Percentiles rank a stretch among this genome's conserved stretches.
Evolutionary conservation across 2,329 filamentous ascomycete species (phyloP).

Genomic region (Macrophomina phaseolina): DNA sequence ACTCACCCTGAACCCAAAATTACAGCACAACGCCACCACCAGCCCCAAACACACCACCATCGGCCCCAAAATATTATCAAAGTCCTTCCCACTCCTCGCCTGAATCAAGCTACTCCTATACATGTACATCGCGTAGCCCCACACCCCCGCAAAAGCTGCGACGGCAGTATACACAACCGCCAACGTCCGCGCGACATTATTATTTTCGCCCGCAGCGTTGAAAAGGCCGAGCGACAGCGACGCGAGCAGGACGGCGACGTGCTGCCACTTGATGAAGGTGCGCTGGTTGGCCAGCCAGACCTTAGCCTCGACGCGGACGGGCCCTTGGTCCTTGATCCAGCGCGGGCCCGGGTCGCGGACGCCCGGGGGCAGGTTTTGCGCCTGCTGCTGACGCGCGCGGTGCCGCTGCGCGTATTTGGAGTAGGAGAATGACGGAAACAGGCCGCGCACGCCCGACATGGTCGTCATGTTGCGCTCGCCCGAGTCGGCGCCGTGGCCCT

Average conservation of each 20-base stretch:
- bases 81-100: conserved; percentile 86
- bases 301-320: conserved; percentile 92
- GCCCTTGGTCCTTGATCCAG: conserved; percentile 94
- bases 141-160: conserved; percentile 80
- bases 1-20: conserved; percentile 77
- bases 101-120: conserved; percentile 78
- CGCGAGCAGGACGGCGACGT: conserved; percentile 87
- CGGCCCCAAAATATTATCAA: conserved; percentile 87
- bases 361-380: conserved; percentile 74
- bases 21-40: conserved; percentile 78
- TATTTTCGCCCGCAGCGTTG: conserved; percentile 78
- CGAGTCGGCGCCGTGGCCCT: conserved; percentile 36
- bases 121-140: conserved; percentile 87
- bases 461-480: conserved; percentile 50
- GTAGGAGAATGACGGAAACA: conserved; percentile 83
- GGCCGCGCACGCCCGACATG: conserved; percentile 66
- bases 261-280: conserved; percentile 98
- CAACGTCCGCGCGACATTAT: conserved; percentile 76
- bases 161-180: conserved; percentile 84
- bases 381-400: conserved; percentile 47
- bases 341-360: conserved; percentile 77
- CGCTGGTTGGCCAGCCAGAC: conserved; percentile 99
- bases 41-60: conserved; percentile 81
- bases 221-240: conserved; percentile 83
- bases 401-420: conserved; percentile 68